Conservation (phyloP, 768 basidiomycete species). For the Russula earlei region DNA sequence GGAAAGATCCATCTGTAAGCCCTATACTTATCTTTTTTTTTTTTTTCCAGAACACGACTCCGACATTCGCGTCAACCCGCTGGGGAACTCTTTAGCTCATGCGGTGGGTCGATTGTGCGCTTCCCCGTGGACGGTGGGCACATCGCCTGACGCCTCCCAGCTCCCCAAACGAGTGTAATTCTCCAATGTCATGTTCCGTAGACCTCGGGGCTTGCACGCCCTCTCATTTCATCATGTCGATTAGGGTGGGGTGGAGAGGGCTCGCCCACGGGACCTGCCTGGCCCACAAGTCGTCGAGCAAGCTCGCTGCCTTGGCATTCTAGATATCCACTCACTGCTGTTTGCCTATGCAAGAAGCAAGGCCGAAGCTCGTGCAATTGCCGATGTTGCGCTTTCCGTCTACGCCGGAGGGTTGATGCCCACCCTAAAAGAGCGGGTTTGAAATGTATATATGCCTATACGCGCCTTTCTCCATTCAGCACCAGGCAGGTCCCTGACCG, state of each 20-base stretch:
- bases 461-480: slow-evolving; percentile 16
- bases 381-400: neutral
- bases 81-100: slow-evolving; percentile 7
- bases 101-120: slow-evolving; percentile 11
- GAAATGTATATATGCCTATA: slow-evolving; percentile 1
- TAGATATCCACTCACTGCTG: neutral
- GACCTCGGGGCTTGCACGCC: slow-evolving; percentile 14
- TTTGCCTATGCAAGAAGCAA: neutral
- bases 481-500: slow-evolving; percentile 2
- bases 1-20: slow-evolving; percentile 17
- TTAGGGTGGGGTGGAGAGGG: too few species aligned
- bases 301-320: neutral
- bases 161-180: slow-evolving; percentile 4
- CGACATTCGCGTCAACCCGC: slow-evolving; percentile 14
- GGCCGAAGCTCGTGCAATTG: neutral
- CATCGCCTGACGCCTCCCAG: slow-evolving; percentile 12
- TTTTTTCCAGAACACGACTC: slow-evolving; percentile 13
- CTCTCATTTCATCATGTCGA: too few species aligned
- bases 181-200: slow-evolving; percentile 19
- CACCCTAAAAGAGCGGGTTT: neutral
- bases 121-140: slow-evolving; percentile 9
- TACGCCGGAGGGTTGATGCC: slow-evolving; percentile 9
- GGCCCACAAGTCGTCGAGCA: neutral
- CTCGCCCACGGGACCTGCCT: neutral
- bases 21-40: slow-evolving; percentile 4